Percentiles rank a stretch among this genome's conserved stretches.
Evolutionary conservation across 345 rosid species (phyloP).

Genomic region (Euphorbia tirucalli): DNA sequence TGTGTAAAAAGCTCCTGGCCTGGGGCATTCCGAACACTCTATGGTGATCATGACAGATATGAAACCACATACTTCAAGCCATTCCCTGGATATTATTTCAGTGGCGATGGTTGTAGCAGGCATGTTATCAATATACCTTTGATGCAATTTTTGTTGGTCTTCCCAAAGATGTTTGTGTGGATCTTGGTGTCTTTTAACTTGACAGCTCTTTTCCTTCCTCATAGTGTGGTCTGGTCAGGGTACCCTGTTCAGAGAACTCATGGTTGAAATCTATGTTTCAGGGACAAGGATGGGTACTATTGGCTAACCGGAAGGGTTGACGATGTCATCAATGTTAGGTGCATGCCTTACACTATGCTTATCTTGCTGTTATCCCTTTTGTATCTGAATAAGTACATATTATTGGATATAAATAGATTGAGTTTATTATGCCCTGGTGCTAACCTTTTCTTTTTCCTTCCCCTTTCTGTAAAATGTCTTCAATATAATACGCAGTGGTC

Average conservation of each 20-base stretch:
- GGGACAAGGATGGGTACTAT: conserved; percentile 96
- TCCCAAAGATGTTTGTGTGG: not conserved
- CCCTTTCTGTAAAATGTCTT: conserved; percentile 1
- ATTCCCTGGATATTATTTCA: conserved; percentile 88
- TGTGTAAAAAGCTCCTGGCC: conserved; percentile 95
- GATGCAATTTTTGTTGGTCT: not conserved
- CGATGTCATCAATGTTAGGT: conserved; percentile 99
- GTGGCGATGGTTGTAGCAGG: conserved; percentile 98
- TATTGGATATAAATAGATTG: not conserved
- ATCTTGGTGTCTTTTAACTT: conserved; percentile 9
- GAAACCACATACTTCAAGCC: conserved; percentile 97
- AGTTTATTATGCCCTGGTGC: not conserved
- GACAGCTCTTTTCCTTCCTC: not conserved
- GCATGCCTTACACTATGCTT: conserved; percentile 8
- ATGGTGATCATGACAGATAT: conserved; percentile 97
- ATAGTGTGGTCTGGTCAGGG: not conserved
- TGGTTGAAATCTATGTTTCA: conserved; percentile 37
- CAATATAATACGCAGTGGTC: conserved; percentile 62
- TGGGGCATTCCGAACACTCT: conserved; percentile 93
- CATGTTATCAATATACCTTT: conserved; percentile 14
- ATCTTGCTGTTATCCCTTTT: not conserved
- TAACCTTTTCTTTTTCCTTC: not conserved
- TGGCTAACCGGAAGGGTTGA: conserved; percentile 99
- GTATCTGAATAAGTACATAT: not conserved
- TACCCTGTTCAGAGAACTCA: not conserved